Percentiles rank a stretch among this genome's conserved stretches.
Evolutionary conservation across 2,329 filamentous ascomycete genomes (phyloP).

Genomic region (Paecilomyces dactylethromorphus): DNA sequence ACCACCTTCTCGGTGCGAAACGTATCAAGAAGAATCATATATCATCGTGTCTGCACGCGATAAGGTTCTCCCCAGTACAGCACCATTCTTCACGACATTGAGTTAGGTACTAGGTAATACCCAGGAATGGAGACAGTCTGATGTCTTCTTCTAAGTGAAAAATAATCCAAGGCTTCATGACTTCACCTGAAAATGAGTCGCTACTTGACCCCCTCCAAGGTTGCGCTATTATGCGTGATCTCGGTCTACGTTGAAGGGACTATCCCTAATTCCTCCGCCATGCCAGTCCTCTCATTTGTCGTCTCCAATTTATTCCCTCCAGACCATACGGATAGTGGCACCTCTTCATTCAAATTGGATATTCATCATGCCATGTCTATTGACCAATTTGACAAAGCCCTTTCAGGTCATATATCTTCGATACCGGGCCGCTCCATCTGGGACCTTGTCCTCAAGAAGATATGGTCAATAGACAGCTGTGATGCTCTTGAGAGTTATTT

Average conservation of each 20-base stretch:
- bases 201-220: slow-evolving; percentile 82
- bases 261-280: slow-evolving; percentile 62
- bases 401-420: slow-evolving; percentile 40
- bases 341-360: slow-evolving; percentile 17
- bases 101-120: background rate
- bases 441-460: slow-evolving; percentile 71
- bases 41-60: background rate
- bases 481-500: slow-evolving; percentile 77
- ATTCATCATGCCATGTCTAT: slow-evolving; percentile 32
- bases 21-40: too few relatives aligned
- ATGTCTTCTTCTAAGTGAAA: background rate
- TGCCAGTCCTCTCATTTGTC: slow-evolving; percentile 73
- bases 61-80: background rate
- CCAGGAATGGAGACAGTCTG: background rate
- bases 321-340: slow-evolving; percentile 20
- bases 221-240: slow-evolving; percentile 73
- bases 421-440: slow-evolving; percentile 76
- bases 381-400: slow-evolving; percentile 41
- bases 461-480: slow-evolving; percentile 80
- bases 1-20: too few relatives aligned
- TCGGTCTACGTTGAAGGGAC: slow-evolving; percentile 71
- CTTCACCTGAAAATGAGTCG: slow-evolving; percentile 56
- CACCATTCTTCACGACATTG: background rate
- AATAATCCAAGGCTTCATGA: background rate
- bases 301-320: slow-evolving; percentile 58